A percentile compares a stretch with the other conserved stretches of the same genome.
Conservation (phyloP, 345 rosid species). For the Citrus glauca region DNA sequence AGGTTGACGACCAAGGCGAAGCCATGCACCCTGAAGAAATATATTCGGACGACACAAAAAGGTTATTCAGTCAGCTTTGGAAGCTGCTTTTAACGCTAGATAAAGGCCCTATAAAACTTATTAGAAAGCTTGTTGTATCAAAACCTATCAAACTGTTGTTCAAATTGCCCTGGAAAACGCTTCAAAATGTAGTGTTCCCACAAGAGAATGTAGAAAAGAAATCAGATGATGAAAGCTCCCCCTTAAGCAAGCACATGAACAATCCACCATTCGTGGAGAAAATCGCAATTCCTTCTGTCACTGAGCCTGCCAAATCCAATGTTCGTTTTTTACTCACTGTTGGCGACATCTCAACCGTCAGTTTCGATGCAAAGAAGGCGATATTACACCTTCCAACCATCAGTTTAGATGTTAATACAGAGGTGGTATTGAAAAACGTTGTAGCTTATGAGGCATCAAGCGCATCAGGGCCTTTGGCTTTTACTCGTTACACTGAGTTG, state of each 20-base stretch:
- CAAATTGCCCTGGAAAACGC: conserved; percentile 45
- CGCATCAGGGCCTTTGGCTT: conserved; percentile 16
- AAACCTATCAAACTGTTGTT: conserved; percentile 23
- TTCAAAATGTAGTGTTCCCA: conserved; percentile 31
- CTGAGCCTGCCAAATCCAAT: conserved; percentile 44
- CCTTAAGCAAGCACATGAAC: neutral
- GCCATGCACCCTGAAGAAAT: conserved; percentile 14
- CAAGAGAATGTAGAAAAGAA: neutral
- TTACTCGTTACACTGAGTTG: conserved; percentile 66
- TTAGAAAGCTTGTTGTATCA: conserved; percentile 29
- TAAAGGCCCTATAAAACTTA: neutral
- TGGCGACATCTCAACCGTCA: conserved; percentile 5
- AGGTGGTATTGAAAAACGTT: neutral
- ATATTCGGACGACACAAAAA: conserved; percentile 7
- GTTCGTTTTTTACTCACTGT: conserved; percentile 39
- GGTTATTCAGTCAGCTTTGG: conserved; percentile 19
- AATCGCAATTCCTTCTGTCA: conserved; percentile 63
- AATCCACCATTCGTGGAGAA: conserved; percentile 62
- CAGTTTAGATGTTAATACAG: conserved; percentile 8
- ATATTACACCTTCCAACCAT: conserved; percentile 49
- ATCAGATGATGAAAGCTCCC: conserved; percentile 6
- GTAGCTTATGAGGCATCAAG: conserved; percentile 25
- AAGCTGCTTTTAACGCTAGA: conserved; percentile 6
- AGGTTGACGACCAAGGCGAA: conserved; percentile 18
- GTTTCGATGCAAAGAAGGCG: conserved; percentile 35